Conservation (phyloP, 805 yeast genomes). For the Nakazawaea ishiwadae region DNA sequence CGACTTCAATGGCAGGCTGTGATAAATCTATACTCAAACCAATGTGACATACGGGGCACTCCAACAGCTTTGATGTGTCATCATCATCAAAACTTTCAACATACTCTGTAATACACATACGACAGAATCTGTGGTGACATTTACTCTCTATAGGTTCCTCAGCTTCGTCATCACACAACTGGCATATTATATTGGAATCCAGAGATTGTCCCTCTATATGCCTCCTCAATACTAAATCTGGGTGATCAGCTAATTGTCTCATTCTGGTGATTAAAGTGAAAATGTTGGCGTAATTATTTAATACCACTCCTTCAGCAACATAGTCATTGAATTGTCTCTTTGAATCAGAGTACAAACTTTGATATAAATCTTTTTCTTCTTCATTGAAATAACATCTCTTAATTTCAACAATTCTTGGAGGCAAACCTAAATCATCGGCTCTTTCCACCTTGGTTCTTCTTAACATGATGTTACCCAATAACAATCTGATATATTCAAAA, state of each 20-base stretch:
- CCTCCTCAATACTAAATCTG: slow-evolving; percentile 84
- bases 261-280: slow-evolving; percentile 93
- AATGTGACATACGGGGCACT: slow-evolving; percentile 96
- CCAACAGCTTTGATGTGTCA: slow-evolving; percentile 43
- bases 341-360: slow-evolving; percentile 81
- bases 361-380: slow-evolving; percentile 91
- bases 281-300: slow-evolving; percentile 95
- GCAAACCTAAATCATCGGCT: slow-evolving; percentile 96
- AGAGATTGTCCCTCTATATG: slow-evolving; percentile 36
- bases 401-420: slow-evolving; percentile 91
- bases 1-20: slow-evolving; percentile 79
- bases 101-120: slow-evolving; percentile 89
- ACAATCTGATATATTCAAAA: slow-evolving; percentile 68
- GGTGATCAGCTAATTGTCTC: slow-evolving; percentile 98
- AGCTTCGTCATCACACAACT: slow-evolving; percentile 94
- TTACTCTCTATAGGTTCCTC: slow-evolving; percentile 95
- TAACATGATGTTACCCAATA: slow-evolving; percentile 79
- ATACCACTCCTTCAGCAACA: slow-evolving; percentile 94
- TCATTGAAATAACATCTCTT: slow-evolving; percentile 85
- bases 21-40: slow-evolving; percentile 85
- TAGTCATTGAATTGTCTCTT: slow-evolving; percentile 85
- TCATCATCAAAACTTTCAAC: slow-evolving; percentile 71
- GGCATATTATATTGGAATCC: slow-evolving; percentile 63
- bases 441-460: slow-evolving; percentile 94
- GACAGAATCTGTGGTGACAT: slow-evolving; percentile 91